Conservation (phyloP, 192 early-diverging fungal genomes). For the Allomyces macrogynus region DNA sequence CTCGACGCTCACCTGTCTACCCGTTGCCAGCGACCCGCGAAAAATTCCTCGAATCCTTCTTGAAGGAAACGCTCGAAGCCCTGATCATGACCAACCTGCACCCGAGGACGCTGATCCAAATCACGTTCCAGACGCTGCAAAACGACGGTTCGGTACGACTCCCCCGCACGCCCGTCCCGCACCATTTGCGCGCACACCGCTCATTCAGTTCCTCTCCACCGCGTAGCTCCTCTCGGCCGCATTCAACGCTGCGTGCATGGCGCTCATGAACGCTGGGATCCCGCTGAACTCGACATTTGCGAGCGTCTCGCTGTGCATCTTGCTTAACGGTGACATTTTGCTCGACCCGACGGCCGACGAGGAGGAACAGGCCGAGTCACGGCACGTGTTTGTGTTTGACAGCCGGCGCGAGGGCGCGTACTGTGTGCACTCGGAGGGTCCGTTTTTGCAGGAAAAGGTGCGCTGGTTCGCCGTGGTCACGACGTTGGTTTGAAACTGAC, state of each 20-base stretch:
- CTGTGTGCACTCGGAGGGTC: too few species aligned
- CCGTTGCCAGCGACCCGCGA: slow-evolving; percentile 35
- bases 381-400: slow-evolving; percentile 72
- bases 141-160: slow-evolving; percentile 58
- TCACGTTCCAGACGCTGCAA: slow-evolving; percentile 64
- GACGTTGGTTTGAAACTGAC: too few species aligned
- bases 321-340: slow-evolving; percentile 27
- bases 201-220: not conserved
- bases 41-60: slow-evolving; percentile 40
- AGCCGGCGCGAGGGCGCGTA: slow-evolving; percentile 14
- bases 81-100: slow-evolving; percentile 55
- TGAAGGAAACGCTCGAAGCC: slow-evolving; percentile 55
- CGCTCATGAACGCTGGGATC: slow-evolving; percentile 77
- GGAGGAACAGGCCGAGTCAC: slow-evolving; percentile 35
- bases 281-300: slow-evolving; percentile 49
- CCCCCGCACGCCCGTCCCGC: not conserved
- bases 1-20: not conserved
- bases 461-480: too few species aligned
- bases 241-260: slow-evolving; percentile 65
- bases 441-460: too few species aligned
- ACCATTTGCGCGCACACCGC: not conserved
- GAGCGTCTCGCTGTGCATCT: slow-evolving; percentile 48
- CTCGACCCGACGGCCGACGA: slow-evolving; percentile 70
- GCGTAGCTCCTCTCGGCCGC: slow-evolving; percentile 44
- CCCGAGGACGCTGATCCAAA: slow-evolving; percentile 68